Conservation (phyloP, 2,329 filamentous ascomycete genomes). For the Neopestalotiopsis sp. region DNA sequence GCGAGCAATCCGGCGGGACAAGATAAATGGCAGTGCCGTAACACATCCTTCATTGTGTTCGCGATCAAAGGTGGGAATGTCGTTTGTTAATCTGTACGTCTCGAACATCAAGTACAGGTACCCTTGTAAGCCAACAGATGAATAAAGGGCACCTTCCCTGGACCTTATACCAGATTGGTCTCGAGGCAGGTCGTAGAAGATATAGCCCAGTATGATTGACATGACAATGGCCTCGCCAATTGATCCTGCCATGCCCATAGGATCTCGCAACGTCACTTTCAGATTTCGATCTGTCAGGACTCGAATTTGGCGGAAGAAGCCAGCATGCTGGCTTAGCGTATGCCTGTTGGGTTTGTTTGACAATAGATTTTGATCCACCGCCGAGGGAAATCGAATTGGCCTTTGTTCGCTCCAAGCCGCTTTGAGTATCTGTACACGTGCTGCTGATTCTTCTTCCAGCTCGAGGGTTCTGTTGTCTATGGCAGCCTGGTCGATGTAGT, state of each 20-base stretch:
- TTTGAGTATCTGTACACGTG: constrained; percentile 67
- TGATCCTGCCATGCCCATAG: constrained; percentile 75
- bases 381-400: constrained; percentile 31
- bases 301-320: constrained; percentile 65
- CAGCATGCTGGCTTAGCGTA: constrained; percentile 50
- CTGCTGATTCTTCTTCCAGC: constrained; percentile 63
- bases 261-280: constrained; percentile 76
- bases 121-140: constrained; percentile 72
- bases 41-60: constrained; percentile 77
- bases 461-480: constrained; percentile 74
- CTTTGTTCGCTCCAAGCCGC: constrained; percentile 60
- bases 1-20: constrained; percentile 72
- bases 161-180: constrained; percentile 76
- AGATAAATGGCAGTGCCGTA: constrained; percentile 69
- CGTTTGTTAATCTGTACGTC: constrained; percentile 75
- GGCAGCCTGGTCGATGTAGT: constrained; percentile 75
- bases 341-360: constrained; percentile 23
- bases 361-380: constrained; percentile 16
- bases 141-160: constrained; percentile 75
- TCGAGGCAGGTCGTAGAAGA: constrained; percentile 70
- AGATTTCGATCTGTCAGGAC: constrained; percentile 74
- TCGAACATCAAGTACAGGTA: constrained; percentile 81
- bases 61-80: constrained; percentile 78
- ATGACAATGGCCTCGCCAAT: constrained; percentile 73
- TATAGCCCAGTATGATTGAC: constrained; percentile 75